Conservation (phyloP, 306 rosid species). For the Quercus alba region DNA sequence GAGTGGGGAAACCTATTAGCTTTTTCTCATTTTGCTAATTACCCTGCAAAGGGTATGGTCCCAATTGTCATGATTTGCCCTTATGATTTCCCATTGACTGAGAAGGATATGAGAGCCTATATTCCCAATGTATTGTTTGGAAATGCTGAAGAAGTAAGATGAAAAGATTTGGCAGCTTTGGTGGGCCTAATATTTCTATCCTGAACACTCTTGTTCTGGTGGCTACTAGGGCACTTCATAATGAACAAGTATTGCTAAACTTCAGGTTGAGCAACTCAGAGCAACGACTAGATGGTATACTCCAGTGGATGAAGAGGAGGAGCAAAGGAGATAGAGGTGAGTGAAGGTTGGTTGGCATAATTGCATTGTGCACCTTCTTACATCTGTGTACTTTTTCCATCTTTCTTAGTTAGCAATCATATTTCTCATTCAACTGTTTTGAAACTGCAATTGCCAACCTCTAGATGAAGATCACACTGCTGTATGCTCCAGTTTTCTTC, state of each 20-base stretch:
- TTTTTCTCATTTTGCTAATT: constrained; percentile 73
- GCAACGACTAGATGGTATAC: constrained; percentile 72
- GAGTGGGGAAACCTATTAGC: constrained; percentile 89
- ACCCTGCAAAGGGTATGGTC: constrained; percentile 64
- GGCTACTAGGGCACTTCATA: constrained; percentile 61
- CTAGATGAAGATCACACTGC: neutral
- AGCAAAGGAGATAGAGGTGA: constrained; percentile 80
- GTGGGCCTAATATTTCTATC: too few species aligned
- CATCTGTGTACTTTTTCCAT: neutral
- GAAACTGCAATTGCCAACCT: neutral
- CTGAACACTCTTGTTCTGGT: constrained; percentile 61
- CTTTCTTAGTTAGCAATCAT: neutral
- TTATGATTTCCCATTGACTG: constrained; percentile 77
- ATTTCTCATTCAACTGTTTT: neutral
- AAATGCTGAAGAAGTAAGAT: too few species aligned
- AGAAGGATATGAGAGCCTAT: constrained; percentile 61
- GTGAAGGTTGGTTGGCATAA: neutral
- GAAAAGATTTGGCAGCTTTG: too few species aligned
- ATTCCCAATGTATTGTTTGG: constrained; percentile 36
- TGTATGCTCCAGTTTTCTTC: too few species aligned
- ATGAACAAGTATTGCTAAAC: constrained; percentile 80
- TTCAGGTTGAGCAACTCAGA: constrained; percentile 83
- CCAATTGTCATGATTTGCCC: constrained; percentile 95
- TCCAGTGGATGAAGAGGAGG: constrained; percentile 88
- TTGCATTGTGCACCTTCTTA: neutral